Evolutionary conservation across 805 yeast genomes (phyloP).

Genomic region (Wickerhamomyces queroliae): DNA sequence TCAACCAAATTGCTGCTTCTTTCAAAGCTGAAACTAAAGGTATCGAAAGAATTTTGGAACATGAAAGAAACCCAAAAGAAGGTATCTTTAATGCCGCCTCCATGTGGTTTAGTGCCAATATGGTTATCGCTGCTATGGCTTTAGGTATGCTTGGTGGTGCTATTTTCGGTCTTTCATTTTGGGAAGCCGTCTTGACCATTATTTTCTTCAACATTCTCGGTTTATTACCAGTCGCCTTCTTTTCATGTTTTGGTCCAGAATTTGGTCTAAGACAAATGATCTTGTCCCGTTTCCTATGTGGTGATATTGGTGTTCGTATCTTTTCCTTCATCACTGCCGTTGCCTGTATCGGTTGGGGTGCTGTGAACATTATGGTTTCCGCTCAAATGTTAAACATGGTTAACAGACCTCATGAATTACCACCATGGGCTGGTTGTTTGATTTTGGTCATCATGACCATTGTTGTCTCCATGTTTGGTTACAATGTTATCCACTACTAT

Average conservation of each 20-base stretch:
- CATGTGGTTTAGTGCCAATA: conserved; percentile 89
- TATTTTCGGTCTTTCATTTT: conserved; percentile 63
- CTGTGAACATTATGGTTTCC: conserved; percentile 84
- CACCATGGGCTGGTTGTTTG: conserved; percentile 90
- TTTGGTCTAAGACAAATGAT: conserved; percentile 88
- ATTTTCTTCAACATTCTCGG: conserved; percentile 75
- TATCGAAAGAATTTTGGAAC: conserved; percentile 75
- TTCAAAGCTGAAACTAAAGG: conserved; percentile 60
- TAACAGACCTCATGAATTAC: conserved; percentile 52
- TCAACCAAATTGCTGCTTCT: conserved; percentile 19
- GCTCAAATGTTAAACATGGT: conserved; percentile 80
- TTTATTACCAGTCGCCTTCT: conserved; percentile 72
- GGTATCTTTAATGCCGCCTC: conserved; percentile 61
- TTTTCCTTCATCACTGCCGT: conserved; percentile 72
- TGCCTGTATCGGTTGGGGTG: conserved; percentile 95
- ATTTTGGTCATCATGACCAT: conserved; percentile 65
- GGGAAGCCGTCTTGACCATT: conserved; percentile 61
- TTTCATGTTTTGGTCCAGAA: conserved; percentile 76
- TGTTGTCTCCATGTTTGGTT: conserved; percentile 76
- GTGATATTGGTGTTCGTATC: conserved; percentile 69
- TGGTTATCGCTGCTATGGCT: conserved; percentile 79
- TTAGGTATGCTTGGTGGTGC: conserved; percentile 69
- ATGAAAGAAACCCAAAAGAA: conserved; percentile 65
- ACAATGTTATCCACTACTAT: conserved; percentile 71
- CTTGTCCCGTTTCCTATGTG: conserved; percentile 70